Base-by-base conservation (phyloP, 1,284 basidiomycete species). In the Cerrena zonata region DNA sequence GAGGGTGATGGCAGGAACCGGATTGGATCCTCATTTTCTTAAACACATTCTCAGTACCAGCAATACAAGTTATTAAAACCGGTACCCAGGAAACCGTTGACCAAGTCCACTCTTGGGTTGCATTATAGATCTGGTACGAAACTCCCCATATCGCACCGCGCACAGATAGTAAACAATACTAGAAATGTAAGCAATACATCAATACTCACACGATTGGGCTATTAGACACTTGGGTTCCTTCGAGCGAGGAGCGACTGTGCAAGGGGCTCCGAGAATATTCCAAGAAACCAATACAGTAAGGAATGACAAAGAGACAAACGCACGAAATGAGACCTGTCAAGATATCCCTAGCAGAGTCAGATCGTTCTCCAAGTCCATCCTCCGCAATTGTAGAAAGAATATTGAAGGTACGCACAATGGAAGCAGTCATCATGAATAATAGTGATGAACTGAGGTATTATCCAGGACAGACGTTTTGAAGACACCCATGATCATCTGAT, bases 361-460 rank as follows among this genome's bases (percentile, higher is more conserved):
- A 12, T 13, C 10, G 4, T 18, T 30, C 24, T 7, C 26, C n/a
- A n/a, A n/a, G n/a, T n/a, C n/a, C 58, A n/a, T 52, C 52, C 40
- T 53, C 7, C 15, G 7, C 30, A 34, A 34, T 7, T 7, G 30
- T 51, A 5, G 50, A 38, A 0, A 22, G 12, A 41, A 59, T 53
- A 19, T 53, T 27, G 48, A 56, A 53, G 4, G 48, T 42, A 26
- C 56, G 56, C 38, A 59, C 25, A 2, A 52, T 19, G 2, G 47
- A 58, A 4, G 58, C 51, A 39, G 56, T 50, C 19, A 21, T 47
- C 19, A 53, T 42, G 45, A 56, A 55, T 5, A 57, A 26, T 5
- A 50, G 39, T 4, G 38, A 24, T 13, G 49, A 24, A 24, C 26
- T 34, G 5, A 49, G 22, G 19, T 49, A 41, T 39, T 40, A 22